phyloP scores from a whole-genome alignment of 2,329 filamentous ascomycete genomes.

The Phoma sp. region DNA sequence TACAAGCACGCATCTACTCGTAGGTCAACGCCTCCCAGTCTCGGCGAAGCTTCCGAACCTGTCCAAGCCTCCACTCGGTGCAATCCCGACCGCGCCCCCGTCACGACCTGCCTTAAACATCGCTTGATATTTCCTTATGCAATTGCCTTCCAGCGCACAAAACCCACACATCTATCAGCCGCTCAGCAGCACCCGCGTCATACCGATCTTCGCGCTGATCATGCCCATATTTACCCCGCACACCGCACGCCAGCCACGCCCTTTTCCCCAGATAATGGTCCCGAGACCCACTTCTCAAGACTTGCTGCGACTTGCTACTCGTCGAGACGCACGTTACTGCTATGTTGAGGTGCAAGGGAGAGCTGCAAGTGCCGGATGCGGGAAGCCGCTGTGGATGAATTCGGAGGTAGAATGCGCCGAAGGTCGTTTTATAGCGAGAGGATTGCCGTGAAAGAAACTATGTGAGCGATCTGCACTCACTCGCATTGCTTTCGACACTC shows the following conservation, averaged over 20 bases:
- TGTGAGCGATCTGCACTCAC: neutral
- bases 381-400: constrained; percentile 13
- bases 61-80: neutral
- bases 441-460: constrained; percentile 3
- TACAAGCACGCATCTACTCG: too few relatives aligned
- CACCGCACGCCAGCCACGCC: constrained; percentile 1
- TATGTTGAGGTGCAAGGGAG: constrained; percentile 10
- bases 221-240: constrained; percentile 27
- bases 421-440: constrained; percentile 14
- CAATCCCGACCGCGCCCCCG: neutral
- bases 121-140: neutral
- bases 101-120: neutral
- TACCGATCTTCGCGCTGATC: constrained; percentile 16
- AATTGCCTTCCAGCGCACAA: neutral
- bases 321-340: neutral
- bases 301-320: neutral
- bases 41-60: neutral
- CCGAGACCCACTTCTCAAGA: constrained; percentile 9
- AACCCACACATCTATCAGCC: constrained; percentile 1
- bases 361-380: constrained; percentile 13
- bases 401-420: constrained; percentile 24
- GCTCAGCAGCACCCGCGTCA: constrained; percentile 16
- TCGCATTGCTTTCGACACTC: neutral
- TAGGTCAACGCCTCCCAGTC: too few relatives aligned
- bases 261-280: constrained; percentile 21